These are phyloP conservation scores for Auxenochlorella pyrenoidosa DNA, from an alignment of 139 green algal genomes.

Conservation along the genomic window DNA sequence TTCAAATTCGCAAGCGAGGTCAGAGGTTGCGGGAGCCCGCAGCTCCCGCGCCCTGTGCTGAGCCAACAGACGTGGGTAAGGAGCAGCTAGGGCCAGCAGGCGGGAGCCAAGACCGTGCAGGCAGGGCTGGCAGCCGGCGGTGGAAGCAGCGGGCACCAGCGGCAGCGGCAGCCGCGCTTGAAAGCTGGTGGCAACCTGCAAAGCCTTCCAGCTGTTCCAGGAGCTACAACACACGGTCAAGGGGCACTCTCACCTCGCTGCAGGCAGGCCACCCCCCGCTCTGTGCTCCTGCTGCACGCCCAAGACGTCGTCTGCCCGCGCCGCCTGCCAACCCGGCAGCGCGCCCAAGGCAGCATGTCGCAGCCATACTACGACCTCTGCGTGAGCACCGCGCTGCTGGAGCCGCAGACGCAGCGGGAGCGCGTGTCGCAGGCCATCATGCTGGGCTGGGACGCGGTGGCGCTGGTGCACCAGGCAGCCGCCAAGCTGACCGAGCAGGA, in stretches of 20 bases:
- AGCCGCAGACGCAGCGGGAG: conserved; percentile 52
- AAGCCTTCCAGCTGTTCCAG: too few relatives aligned
- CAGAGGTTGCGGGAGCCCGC: too few relatives aligned
- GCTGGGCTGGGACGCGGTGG: conserved; percentile 54
- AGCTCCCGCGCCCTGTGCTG: too few relatives aligned
- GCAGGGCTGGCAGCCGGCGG: neutral
- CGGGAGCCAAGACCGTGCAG: neutral
- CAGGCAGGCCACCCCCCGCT: too few relatives aligned
- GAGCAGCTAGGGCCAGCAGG: neutral
- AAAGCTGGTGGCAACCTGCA: too few relatives aligned
- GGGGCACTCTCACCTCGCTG: too few relatives aligned
- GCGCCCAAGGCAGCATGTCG: neutral
- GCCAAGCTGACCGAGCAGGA: conserved; percentile 48
- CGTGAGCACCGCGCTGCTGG: conserved; percentile 25
- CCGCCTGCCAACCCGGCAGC: neutral
- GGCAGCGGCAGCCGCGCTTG: neutral
- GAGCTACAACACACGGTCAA: too few relatives aligned
- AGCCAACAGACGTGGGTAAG: too few relatives aligned
- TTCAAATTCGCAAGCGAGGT: too few relatives aligned
- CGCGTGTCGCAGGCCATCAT: conserved; percentile 33
- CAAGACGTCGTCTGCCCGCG: too few relatives aligned
- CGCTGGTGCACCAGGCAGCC: conserved; percentile 34
- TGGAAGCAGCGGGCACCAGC: neutral
- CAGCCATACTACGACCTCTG: conserved; percentile 45
- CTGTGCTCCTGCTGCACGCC: too few relatives aligned